Percentiles rank a stretch among this genome's conserved stretches.
Conservation (phyloP, 1,284 basidiomycete genomes). For the Rhodotorula sp. region DNA sequence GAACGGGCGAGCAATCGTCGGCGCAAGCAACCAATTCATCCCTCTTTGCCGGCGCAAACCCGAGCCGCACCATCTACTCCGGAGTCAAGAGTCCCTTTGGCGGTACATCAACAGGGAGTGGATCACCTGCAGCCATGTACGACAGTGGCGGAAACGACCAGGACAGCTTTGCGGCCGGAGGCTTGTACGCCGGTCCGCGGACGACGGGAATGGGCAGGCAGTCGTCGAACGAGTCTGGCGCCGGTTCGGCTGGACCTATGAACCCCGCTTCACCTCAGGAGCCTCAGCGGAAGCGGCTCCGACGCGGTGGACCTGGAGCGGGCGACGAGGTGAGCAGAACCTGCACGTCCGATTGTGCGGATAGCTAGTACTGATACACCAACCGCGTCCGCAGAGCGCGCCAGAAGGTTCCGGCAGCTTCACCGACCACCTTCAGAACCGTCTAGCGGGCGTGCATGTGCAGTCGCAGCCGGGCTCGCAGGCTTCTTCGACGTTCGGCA, state of each 20-base stretch:
- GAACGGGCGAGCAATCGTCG: too few relatives aligned
- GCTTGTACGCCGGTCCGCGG: conserved; percentile 11
- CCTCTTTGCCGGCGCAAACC: conserved; percentile 1
- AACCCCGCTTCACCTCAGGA: conserved; percentile 15
- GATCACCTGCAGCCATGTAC: background rate
- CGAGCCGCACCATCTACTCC: conserved; percentile 22
- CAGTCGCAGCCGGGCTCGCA: conserved; percentile 27
- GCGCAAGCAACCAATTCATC: background rate
- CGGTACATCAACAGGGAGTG: background rate
- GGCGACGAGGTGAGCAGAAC: conserved; percentile 14
- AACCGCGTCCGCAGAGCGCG: background rate
- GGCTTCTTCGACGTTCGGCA: conserved; percentile 23
- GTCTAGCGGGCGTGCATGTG: conserved; percentile 34
- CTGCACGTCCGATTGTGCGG: background rate
- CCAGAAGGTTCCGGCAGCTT: conserved; percentile 29
- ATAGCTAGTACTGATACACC: background rate
- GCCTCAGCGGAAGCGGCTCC: conserved; percentile 23
- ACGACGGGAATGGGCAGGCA: conserved; percentile 25
- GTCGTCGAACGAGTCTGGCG: conserved; percentile 5
- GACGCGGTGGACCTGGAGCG: conserved; percentile 17
- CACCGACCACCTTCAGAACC: conserved; percentile 24
- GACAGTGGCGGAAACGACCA: conserved; percentile 14
- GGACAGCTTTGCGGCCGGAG: conserved; percentile 8
- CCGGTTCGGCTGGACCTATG: background rate
- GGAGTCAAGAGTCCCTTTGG: background rate